phyloP scores from a whole-genome alignment of 164 flowering plant genomes.

The Vitis labrusca region DNA sequence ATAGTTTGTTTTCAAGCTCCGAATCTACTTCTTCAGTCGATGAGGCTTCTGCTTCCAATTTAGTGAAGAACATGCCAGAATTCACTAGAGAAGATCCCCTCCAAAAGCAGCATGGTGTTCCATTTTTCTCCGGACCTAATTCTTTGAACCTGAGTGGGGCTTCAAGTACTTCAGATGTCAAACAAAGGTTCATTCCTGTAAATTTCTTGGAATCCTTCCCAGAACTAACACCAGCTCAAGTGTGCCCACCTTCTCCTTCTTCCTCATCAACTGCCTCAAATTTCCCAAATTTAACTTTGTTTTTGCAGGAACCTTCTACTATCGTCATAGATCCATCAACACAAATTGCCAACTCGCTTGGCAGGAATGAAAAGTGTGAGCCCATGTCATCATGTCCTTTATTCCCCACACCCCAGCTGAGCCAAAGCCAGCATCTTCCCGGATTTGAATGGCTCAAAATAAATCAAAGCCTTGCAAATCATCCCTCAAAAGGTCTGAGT shows the following conservation, averaged over 20 bases:
- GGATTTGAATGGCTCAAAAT: constrained; percentile 33
- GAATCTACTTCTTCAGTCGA: constrained; percentile 31
- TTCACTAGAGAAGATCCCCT: constrained; percentile 11
- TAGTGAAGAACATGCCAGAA: constrained; percentile 19
- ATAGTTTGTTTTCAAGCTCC: constrained; percentile 21
- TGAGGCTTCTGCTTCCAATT: constrained; percentile 7
- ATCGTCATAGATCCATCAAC: constrained; percentile 9
- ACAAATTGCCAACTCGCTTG: constrained; percentile 1
- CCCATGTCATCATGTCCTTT: constrained; percentile 6
- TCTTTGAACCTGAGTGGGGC: constrained; percentile 7
- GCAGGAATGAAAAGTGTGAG: constrained; percentile 11
- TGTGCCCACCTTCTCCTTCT: constrained; percentile 21
- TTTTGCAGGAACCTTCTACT: constrained; percentile 34
- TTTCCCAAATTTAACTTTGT: constrained; percentile 43
- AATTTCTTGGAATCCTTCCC: constrained; percentile 47
- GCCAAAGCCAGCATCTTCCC: constrained; percentile 22
- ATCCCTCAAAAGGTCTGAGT: constrained; percentile 17
- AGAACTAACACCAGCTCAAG: constrained; percentile 17
- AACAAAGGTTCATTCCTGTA: constrained; percentile 23
- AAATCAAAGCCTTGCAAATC: constrained; percentile 11
- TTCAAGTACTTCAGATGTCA: constrained; percentile 5
- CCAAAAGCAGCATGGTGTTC: constrained; percentile 2
- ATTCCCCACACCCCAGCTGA: constrained; percentile 16
- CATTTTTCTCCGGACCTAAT: constrained; percentile 19
- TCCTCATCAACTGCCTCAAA: constrained; percentile 16